Base-by-base conservation (phyloP, 495 filamentous ascomycete species). In the Xeromyces bisporus region DNA sequence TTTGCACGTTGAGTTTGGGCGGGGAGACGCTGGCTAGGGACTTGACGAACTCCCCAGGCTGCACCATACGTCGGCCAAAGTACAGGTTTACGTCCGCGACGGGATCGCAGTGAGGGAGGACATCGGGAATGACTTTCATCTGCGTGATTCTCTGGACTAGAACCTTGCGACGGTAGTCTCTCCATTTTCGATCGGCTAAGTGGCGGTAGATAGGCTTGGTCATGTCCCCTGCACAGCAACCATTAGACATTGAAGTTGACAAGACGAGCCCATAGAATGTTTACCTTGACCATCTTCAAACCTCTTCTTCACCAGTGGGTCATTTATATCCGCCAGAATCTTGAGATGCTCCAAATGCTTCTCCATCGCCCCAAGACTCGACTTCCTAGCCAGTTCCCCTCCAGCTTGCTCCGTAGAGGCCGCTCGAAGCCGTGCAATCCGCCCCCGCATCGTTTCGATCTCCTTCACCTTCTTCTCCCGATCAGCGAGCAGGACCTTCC, bases 131-230 rank as follows among this genome's bases (percentile, higher is more conserved):
- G 28, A 96, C 73, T 36, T 77, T 64, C 64, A 96, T 80, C 51
- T 93, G 84, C 14, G 71, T 64, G 44, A 99, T 77, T 43, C 89
- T 74, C 58, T 99, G 91, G 38, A 75, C 66, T 28, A 92, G 64
- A 35, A 94, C 59, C 29, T 65, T 67, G 27, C 70, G 72, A 38
- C 75, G 71, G 57, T 84, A 80, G 39, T 74, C 64, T 36, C 77
- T 70, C 91, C 91, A 99, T 62, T 87, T 80, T 33, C 62, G 60
- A 48, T 94, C 69, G 32, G 86, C 79, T 28, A 96, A 72, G 49
- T 77, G 75, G 23, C 87, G 82, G 63, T 99, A 99, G 50, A 99
- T 80, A 23, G 89, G 91, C 53, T 92, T 89, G 56, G 71, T 76
- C 86, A 94, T 87, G 48, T 94, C 83, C 29, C 81, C 84, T 93